Evolutionary conservation across 2,329 filamentous ascomycete genomes (phyloP).

Genomic region (Diaporthe ilicicola): DNA sequence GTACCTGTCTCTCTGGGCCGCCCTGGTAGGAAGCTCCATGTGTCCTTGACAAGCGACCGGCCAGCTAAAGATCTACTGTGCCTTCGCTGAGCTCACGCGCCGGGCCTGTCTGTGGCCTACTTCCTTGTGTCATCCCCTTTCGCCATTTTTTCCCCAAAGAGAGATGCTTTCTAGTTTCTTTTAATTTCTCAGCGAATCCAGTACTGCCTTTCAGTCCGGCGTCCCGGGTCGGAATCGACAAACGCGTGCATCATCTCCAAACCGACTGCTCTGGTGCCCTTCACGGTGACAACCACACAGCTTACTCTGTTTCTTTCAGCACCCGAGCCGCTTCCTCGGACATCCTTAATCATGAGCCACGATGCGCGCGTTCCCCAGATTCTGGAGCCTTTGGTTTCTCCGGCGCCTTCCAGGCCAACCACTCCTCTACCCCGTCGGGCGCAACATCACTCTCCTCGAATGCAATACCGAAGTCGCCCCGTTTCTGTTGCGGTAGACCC

Average conservation of each 20-base stretch:
- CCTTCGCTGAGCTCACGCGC: constrained; percentile 20
- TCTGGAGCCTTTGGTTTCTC: constrained; percentile 37
- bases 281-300: not conserved
- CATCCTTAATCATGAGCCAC: constrained; percentile 36
- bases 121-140: not conserved
- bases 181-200: not conserved
- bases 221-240: constrained; percentile 12
- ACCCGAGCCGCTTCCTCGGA: not conserved
- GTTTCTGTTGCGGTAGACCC: constrained; percentile 88
- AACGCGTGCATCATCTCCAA: constrained; percentile 16
- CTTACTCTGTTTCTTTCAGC: constrained; percentile 12
- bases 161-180: constrained; percentile 4
- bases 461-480: constrained; percentile 68
- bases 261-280: not conserved
- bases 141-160: not conserved
- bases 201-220: not conserved
- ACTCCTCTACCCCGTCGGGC: constrained; percentile 39
- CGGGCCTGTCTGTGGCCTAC: not conserved
- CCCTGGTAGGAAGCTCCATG: constrained; percentile 31
- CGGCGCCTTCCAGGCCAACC: constrained; percentile 38
- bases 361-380: constrained; percentile 35
- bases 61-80: constrained; percentile 15
- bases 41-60: constrained; percentile 25
- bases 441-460: constrained; percentile 48
- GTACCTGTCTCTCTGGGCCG: not conserved